phyloP scores from a whole-genome alignment of 352 stramenopile genomes.

The Globisporangium sylvaticum region DNA sequence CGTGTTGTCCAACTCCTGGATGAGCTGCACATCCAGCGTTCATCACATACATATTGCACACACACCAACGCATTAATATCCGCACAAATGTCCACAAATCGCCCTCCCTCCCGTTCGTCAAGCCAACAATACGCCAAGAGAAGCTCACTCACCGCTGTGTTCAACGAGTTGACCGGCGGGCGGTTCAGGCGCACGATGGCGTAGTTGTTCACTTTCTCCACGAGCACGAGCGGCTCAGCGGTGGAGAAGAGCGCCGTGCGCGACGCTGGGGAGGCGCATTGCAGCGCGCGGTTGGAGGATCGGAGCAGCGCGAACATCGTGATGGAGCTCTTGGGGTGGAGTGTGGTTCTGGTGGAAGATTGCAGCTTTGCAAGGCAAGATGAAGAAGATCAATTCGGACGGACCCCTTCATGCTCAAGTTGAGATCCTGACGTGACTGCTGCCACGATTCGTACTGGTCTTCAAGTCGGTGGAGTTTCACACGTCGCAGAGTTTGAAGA shows the following conservation, averaged over 20 bases:
- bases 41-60: not conserved
- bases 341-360: constrained; percentile 5
- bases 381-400: not conserved
- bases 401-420: not conserved
- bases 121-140: not conserved
- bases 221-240: constrained; percentile 52
- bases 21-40: constrained; percentile 32
- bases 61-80: not conserved
- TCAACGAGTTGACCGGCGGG: constrained; percentile 79
- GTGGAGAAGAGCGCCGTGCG: constrained; percentile 28
- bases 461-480: not conserved
- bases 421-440: constrained; percentile 42
- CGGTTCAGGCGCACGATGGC: constrained; percentile 80
- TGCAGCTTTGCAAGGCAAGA: not conserved
- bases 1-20: constrained; percentile 60
- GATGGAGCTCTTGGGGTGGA: constrained; percentile 12
- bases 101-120: not conserved
- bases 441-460: constrained; percentile 8
- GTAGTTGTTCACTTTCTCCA: constrained; percentile 72
- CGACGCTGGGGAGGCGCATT: not conserved
- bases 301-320: constrained; percentile 17
- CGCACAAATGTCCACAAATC: not conserved
- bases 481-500: not conserved
- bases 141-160: constrained; percentile 38
- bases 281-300: constrained; percentile 5